Conservation (phyloP, 1,284 basidiomycete species). For the Kalmanozyma brasiliensis region DNA sequence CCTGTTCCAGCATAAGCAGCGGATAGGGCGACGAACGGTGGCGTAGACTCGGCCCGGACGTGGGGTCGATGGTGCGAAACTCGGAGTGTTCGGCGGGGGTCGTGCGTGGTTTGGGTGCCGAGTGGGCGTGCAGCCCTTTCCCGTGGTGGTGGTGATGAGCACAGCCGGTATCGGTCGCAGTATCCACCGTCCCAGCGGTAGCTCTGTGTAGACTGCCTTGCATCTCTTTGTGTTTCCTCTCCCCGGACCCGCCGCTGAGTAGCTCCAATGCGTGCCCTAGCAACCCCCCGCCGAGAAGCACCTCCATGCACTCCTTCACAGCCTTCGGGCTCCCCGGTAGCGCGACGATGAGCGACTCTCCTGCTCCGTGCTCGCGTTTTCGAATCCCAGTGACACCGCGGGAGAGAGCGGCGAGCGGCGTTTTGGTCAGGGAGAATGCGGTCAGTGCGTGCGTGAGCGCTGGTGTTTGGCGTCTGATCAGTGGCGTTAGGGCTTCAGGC, state of each 20-base stretch:
- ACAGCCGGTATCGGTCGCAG: conserved; percentile 26
- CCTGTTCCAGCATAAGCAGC: conserved; percentile 76
- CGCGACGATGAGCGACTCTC: conserved; percentile 77
- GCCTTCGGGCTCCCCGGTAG: conserved; percentile 86
- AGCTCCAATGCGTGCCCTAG: conserved; percentile 80
- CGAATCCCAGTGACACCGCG: conserved; percentile 80
- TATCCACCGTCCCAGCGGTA: not conserved
- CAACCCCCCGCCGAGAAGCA: conserved; percentile 72
- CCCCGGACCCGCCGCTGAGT: conserved; percentile 77
- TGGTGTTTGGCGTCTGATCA: conserved; percentile 79
- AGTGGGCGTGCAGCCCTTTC: conserved; percentile 35
- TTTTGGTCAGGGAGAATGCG: conserved; percentile 77
- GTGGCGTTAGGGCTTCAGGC: conserved; percentile 79
- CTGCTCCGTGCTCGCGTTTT: not conserved
- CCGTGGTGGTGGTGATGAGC: conserved; percentile 45
- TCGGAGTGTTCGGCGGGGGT: conserved; percentile 31
- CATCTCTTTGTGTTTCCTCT: conserved; percentile 71
- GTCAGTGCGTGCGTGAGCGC: conserved; percentile 83
- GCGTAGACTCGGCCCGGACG: conserved; percentile 62
- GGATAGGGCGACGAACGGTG: conserved; percentile 78
- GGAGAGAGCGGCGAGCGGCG: conserved; percentile 82
- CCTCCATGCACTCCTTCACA: conserved; percentile 79
- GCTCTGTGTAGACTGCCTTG: conserved; percentile 22
- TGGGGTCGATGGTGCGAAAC: conserved; percentile 76
- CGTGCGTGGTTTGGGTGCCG: conserved; percentile 44